Conservation (phyloP, 2,329 filamentous ascomycete genomes). For the Epichloe bromicola region DNA sequence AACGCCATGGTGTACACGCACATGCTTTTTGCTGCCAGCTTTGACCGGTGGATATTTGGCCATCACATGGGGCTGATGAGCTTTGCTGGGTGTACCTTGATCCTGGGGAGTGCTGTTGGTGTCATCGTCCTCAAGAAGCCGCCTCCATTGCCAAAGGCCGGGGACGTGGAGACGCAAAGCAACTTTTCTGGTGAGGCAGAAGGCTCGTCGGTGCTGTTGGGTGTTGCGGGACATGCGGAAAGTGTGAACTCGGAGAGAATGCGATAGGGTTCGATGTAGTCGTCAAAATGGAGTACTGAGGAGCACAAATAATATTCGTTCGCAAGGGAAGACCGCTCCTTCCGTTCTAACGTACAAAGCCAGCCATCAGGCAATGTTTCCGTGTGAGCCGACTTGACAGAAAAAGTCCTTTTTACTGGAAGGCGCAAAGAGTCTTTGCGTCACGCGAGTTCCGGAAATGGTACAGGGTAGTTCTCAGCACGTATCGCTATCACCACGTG, state of each 20-base stretch:
- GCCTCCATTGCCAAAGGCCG: slow-evolving; percentile 16
- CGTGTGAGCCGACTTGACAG: too few species aligned
- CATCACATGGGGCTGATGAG: slow-evolving; percentile 36
- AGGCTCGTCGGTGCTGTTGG: slow-evolving; percentile 27
- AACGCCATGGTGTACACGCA: slow-evolving; percentile 46
- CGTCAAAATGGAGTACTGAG: too few species aligned
- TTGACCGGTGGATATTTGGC: slow-evolving; percentile 40
- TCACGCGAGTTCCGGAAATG: too few species aligned
- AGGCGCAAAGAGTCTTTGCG: too few species aligned
- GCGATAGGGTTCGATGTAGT: neutral
- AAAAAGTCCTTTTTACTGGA: too few species aligned
- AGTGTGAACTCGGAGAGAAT: slow-evolving; percentile 4
- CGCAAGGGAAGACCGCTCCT: too few species aligned
- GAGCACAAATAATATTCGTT: too few species aligned
- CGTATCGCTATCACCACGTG: neutral
- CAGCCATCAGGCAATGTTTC: too few species aligned
- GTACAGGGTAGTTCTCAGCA: neutral
- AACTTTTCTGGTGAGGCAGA: slow-evolving; percentile 21
- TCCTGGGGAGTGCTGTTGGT: slow-evolving; percentile 40
- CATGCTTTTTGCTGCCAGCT: slow-evolving; percentile 41
- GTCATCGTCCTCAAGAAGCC: slow-evolving; percentile 31
- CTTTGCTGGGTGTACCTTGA: slow-evolving; percentile 36
- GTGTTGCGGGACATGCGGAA: slow-evolving; percentile 16
- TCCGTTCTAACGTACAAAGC: too few species aligned
- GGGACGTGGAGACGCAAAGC: slow-evolving; percentile 22